Conservation (phyloP, 352 stramenopile species). For the Phytophthora pisi region DNA sequence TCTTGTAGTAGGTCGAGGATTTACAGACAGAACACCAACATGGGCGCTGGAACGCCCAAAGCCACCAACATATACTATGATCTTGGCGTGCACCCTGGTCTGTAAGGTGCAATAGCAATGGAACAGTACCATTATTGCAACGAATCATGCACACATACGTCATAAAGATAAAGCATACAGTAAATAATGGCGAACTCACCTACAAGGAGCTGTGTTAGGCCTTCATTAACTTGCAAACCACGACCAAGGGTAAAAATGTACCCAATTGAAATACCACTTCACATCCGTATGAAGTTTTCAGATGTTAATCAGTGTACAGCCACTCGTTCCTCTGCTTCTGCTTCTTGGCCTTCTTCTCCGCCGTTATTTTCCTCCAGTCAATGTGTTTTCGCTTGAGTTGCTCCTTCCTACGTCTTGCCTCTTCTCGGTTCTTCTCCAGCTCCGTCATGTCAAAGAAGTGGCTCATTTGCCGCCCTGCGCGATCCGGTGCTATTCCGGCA, state of each 20-base stretch:
- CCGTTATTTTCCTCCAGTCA: conserved; percentile 87
- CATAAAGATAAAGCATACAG: neutral
- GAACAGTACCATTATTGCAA: neutral
- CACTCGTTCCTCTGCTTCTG: conserved; percentile 87
- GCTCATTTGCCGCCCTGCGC: conserved; percentile 83
- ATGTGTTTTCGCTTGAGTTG: conserved; percentile 86
- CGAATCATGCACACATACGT: neutral
- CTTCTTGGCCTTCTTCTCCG: conserved; percentile 89
- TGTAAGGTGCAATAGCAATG: neutral
- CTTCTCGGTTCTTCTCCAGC: conserved; percentile 83
- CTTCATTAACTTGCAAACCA: neutral
- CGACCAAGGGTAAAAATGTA: no score
- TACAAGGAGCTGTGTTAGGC: neutral
- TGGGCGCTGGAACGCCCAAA: no score
- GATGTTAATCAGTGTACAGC: conserved; percentile 76
- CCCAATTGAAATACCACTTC: neutral
- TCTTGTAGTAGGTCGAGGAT: no score
- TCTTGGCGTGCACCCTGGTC: conserved; percentile 40
- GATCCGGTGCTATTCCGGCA: conserved; percentile 62
- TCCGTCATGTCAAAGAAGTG: conserved; percentile 86
- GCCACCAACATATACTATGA: no score
- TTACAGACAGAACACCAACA: no score
- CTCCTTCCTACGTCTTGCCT: conserved; percentile 77
- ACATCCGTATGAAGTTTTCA: neutral
- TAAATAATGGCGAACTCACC: neutral